Base-by-base conservation (phyloP, 2,329 filamentous ascomycete species). In the Fusarium clavum region DNA sequence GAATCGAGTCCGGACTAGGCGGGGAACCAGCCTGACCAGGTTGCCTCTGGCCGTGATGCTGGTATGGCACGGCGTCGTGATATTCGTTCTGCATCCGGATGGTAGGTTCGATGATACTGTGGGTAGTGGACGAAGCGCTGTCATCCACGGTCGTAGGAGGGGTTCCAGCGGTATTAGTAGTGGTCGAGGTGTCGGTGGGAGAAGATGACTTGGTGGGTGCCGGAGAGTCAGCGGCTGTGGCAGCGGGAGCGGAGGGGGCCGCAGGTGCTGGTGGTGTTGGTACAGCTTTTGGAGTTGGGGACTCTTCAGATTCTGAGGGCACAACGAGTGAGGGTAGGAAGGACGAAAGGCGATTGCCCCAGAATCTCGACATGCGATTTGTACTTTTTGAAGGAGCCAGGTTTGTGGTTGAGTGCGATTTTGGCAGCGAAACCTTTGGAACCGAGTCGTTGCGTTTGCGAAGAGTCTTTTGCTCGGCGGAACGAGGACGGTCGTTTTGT, bases 241-340 rank as follows among this genome's bases (percentile, higher is more conserved):
- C 61, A 54, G 57, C 49, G 61, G 72, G 64, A 63, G 71, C 67
- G 47, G 60, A 58, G 56, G 65, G 66, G 34, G 57, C 56, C 27
- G 65, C 61, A 61, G 71, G 62, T 47, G 52, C 63, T 11, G 59
- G 52, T 40, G 67, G 62, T 47, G 67, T 72, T 34, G 72, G 65
- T 43, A 69, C 61, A 52, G 69, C 57, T 58, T 61, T 78, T 43
- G 65, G 70, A 38, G 76, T 24, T 56, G 54, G 45, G 70, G 67
- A 51, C 49, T 53, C 49, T 53, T 24, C 49, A 34, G 73, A 58
- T 67, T 80, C 80, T 76, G 75, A 67, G 44, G 77, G 75, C 59
- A 77, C 56, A 48, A 79, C 82, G 76, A 83, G 81, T 71, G 79
- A 77, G 49, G 80, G 81, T 48, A 81, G 71, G 44, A 81, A 72